phyloP scores from a whole-genome alignment of 2,329 filamentous ascomycete species.

The Aspergillus oerlinghausenensis region DNA sequence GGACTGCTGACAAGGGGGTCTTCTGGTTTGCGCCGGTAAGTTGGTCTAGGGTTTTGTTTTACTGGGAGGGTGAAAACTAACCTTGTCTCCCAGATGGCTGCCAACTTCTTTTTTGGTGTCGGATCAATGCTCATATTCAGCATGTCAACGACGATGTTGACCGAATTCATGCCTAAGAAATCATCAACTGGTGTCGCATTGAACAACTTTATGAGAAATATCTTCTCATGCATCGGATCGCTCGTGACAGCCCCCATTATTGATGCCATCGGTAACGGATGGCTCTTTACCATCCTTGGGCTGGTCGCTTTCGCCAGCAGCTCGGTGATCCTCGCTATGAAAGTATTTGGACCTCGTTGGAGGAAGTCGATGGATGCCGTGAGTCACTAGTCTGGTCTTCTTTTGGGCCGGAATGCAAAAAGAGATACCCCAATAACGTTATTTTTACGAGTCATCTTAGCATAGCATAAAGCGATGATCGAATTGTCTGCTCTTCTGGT shows the following conservation, averaged over 20 bases:
- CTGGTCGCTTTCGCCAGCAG: slow-evolving; percentile 55
- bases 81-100: slow-evolving; percentile 44
- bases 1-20: slow-evolving; percentile 61
- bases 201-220: slow-evolving; percentile 78
- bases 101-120: slow-evolving; percentile 69
- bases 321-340: slow-evolving; percentile 58
- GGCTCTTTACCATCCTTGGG: slow-evolving; percentile 64
- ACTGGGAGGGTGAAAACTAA: slow-evolving; percentile 3
- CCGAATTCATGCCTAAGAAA: slow-evolving; percentile 71
- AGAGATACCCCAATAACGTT: background rate
- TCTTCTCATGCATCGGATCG: slow-evolving; percentile 67
- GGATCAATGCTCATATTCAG: slow-evolving; percentile 76
- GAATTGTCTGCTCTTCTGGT: background rate
- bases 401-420: background rate
- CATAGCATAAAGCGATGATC: background rate
- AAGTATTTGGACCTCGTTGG: slow-evolving; percentile 59
- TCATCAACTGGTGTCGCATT: slow-evolving; percentile 70
- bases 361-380: slow-evolving; percentile 55
- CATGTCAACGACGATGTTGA: slow-evolving; percentile 74
- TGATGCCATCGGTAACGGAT: slow-evolving; percentile 66
- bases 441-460: background rate
- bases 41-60: slow-evolving; percentile 2
- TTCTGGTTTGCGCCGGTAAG: slow-evolving; percentile 57
- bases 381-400: slow-evolving; percentile 10
- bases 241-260: slow-evolving; percentile 69